A percentile compares a stretch with the other conserved stretches of the same genome.
Conservation (phyloP, 192 early-diverging fungal genomes). For the Gaertneriomyces semiglobifer region DNA sequence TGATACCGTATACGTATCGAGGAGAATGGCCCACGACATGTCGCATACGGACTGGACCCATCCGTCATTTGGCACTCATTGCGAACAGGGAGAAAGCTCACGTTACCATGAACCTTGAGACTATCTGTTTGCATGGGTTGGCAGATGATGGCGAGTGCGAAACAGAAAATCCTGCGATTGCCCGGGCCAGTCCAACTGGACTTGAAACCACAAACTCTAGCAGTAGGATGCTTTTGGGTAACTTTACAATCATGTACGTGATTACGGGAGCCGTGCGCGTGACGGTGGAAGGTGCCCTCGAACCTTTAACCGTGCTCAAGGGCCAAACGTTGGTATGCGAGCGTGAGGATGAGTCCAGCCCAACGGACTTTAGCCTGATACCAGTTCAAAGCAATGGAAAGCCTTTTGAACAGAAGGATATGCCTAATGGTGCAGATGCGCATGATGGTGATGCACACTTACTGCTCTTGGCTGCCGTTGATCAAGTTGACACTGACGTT, state of each 20-base stretch:
- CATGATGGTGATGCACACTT: background rate
- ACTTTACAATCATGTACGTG: slow-evolving; percentile 57
- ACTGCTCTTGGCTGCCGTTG: background rate
- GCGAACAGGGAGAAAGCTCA: slow-evolving; percentile 30
- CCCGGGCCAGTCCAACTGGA: background rate
- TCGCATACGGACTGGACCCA: slow-evolving; percentile 27
- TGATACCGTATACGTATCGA: slow-evolving; percentile 57
- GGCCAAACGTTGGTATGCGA: slow-evolving; percentile 58
- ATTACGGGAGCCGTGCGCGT: slow-evolving; percentile 49
- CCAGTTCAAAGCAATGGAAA: slow-evolving; percentile 27
- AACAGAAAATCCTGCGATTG: background rate
- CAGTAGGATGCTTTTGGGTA: slow-evolving; percentile 51
- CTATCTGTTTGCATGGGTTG: slow-evolving; percentile 44
- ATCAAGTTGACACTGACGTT: background rate
- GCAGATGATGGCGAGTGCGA: slow-evolving; percentile 34
- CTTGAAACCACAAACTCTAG: slow-evolving; percentile 23
- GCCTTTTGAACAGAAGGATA: background rate
- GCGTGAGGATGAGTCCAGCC: slow-evolving; percentile 52
- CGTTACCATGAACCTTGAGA: slow-evolving; percentile 37
- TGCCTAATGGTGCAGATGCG: background rate
- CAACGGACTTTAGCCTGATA: slow-evolving; percentile 50
- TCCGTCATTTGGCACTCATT: slow-evolving; percentile 40
- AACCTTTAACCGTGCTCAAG: slow-evolving; percentile 19
- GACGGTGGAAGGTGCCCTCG: slow-evolving; percentile 28
- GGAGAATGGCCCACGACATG: slow-evolving; percentile 54